Base-by-base conservation (phyloP, 257 asterid species). In the Leptodermis oblonga region DNA sequence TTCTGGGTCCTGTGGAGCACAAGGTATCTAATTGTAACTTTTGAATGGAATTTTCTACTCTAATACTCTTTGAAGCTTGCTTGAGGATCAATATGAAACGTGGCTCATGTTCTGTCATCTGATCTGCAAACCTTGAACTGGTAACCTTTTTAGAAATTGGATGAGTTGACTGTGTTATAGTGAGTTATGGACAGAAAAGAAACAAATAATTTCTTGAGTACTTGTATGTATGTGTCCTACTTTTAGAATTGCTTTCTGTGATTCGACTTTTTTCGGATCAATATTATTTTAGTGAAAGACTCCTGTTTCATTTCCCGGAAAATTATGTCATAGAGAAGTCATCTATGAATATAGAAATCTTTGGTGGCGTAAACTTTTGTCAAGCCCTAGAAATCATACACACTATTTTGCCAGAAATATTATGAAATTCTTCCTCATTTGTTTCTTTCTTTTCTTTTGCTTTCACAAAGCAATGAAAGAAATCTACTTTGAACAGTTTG, bases 1-100 rank as follows among this genome's bases (percentile, higher is more conserved):
- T 86, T 92, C 74, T 92, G 97, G 97, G 61, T 92, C 71, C 88
- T 92, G 2, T 79, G 97, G 95, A 92, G 97, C 84, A 92, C 98
- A 55, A 90, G 98, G 98, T 90, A 41, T 51, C 76, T 17, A 74
- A 45, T 1, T 70, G 33, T 36, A 0, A 23, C 6, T 14, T n/a
- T 36, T 36, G 1, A 23, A 31, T 45, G 52, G 2, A 15, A 8
- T 15, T 13, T 30, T 28, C 6, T 34, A 49, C 67, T 15, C 25
- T 23, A 4, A 31, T 26, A 26, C 46, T 63, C 33, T 51, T 62
- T 51, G 31, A 71, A 39, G 65, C 10, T 71, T 37, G 53, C 10
- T 62, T 33, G 41, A 20, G 59, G 11, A 34, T 60, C 25, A 9
- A 45, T 58, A 17, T 46, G 15, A 62, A 37, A n/a, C 18, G n/a